Evolutionary conservation across 1,284 basidiomycete genomes (phyloP).

Genomic region (Laetiporus sulphureus): DNA sequence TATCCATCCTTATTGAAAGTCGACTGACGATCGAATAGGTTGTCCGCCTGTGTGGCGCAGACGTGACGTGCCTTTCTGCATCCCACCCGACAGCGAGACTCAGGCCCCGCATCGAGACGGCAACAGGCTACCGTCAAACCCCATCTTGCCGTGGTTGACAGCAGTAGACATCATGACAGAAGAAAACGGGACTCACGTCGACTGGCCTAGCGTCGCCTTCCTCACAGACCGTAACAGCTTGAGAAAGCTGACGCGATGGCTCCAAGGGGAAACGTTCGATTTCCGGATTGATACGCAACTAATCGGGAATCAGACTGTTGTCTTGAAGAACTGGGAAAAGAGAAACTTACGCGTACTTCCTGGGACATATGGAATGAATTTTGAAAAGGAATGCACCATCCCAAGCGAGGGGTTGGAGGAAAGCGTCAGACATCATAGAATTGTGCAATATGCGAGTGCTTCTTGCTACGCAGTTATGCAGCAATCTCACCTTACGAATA

Average conservation of each 20-base stretch:
- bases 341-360: slow-evolving; percentile 1
- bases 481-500: slow-evolving; percentile 5
- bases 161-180: too few relatives aligned
- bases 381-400: slow-evolving; percentile 39
- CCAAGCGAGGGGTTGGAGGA: slow-evolving; percentile 33
- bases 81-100: too few relatives aligned
- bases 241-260: slow-evolving; percentile 49
- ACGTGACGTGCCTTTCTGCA: too few relatives aligned
- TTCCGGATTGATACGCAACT: slow-evolving; percentile 54
- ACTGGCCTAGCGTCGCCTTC: slow-evolving; percentile 45
- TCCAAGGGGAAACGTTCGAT: slow-evolving; percentile 28
- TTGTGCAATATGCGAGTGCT: slow-evolving; percentile 42
- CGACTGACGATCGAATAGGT: too few relatives aligned
- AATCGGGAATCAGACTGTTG: slow-evolving; percentile 42
- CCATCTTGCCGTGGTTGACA: too few relatives aligned
- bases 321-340: too few relatives aligned
- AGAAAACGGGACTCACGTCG: slow-evolving; percentile 24
- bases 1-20: too few relatives aligned
- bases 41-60: too few relatives aligned
- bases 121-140: too few relatives aligned
- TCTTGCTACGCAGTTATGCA: neutral
- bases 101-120: too few relatives aligned
- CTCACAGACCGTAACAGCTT: slow-evolving; percentile 54
- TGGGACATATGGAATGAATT: slow-evolving; percentile 36
- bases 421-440: slow-evolving; percentile 40